Evolutionary conservation across 352 stramenopile species (phyloP).

Genomic region (Globisporangium carolinianum): DNA sequence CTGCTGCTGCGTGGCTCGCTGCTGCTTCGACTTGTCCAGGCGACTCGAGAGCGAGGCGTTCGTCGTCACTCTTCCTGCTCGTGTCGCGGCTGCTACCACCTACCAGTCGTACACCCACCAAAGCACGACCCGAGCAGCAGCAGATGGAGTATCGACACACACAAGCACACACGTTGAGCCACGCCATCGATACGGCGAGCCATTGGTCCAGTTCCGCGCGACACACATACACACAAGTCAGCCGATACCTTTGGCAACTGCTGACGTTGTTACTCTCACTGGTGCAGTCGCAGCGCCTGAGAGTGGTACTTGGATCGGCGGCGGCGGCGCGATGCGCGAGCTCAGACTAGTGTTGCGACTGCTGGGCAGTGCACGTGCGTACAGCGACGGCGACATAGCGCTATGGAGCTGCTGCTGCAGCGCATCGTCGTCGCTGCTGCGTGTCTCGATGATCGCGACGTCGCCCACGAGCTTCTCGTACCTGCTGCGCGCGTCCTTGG

Average conservation of each 20-base stretch:
- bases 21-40: background rate
- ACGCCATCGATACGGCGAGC: background rate
- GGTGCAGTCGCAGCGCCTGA: conserved; percentile 2
- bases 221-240: background rate
- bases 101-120: background rate
- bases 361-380: background rate
- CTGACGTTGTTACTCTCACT: background rate
- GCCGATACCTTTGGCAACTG: conserved; percentile 10
- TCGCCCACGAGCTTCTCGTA: conserved; percentile 80
- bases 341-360: conserved; percentile 19
- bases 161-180: background rate
- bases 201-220: background rate
- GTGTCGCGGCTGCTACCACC: background rate
- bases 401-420: background rate
- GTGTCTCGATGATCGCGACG: conserved; percentile 54
- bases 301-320: conserved; percentile 54
- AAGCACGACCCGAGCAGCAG: too few relatives aligned
- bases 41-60: conserved; percentile 3
- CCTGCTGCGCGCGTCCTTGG: conserved; percentile 56
- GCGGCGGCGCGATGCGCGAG: conserved; percentile 45
- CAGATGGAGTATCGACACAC: background rate
- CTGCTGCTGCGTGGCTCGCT: conserved; percentile 15
- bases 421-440: conserved; percentile 1
- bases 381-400: background rate
- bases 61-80: conserved; percentile 3